Evolutionary conservation across 305 asterid species (phyloP).

Genomic region (Fraxinus sp.): DNA sequence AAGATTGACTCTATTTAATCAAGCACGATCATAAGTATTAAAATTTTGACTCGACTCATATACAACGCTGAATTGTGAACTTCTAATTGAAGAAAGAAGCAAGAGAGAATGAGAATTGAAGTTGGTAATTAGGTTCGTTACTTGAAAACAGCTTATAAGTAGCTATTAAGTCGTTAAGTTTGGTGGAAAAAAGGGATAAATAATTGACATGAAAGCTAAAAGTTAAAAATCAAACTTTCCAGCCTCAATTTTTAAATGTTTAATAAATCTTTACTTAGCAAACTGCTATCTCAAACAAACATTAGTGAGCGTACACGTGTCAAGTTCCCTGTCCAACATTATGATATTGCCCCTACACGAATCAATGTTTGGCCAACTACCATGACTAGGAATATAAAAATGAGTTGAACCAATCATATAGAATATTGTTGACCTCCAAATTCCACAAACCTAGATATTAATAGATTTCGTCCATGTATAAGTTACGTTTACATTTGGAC

Average conservation of each 20-base stretch:
- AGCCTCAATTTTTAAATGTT: neutral
- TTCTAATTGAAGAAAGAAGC: neutral
- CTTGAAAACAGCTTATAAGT: neutral
- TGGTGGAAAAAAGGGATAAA: neutral
- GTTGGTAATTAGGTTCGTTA: neutral
- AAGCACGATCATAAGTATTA: neutral
- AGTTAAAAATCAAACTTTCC: neutral
- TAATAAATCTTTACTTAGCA: neutral
- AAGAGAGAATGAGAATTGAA: too few relatives aligned
- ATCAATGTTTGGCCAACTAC: neutral
- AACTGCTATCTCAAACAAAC: neutral
- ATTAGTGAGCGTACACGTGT: neutral
- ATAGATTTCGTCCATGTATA: too few relatives aligned
- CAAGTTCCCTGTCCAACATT: neutral
- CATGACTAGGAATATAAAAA: neutral
- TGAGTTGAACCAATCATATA: neutral
- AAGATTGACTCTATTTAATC: neutral
- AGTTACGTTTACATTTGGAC: too few relatives aligned
- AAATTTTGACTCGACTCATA: too few relatives aligned
- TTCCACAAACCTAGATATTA: neutral
- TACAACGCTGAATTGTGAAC: too few relatives aligned
- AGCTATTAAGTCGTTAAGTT: neutral
- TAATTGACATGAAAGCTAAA: neutral
- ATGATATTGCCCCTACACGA: neutral
- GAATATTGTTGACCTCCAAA: neutral